Evolutionary conservation across 2,329 filamentous ascomycete genomes (phyloP), one percentile per base, ranked within the genome.

Genomic region (Beauveria rudraprayagi): DNA sequence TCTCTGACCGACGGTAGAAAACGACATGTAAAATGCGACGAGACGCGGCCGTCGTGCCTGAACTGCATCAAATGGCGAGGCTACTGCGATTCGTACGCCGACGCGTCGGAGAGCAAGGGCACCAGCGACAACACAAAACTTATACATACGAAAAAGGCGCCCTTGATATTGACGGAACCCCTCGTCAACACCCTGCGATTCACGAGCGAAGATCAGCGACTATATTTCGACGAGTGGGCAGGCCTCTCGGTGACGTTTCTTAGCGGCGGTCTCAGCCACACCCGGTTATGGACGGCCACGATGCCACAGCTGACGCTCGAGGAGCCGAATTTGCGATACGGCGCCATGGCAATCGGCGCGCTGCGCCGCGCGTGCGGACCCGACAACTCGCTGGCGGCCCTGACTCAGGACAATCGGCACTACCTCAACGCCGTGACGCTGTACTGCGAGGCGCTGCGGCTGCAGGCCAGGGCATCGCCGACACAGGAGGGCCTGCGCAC

Each of bases 1-100:
- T 2, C n/a, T 44, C 54, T 56, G 37, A 47, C 30, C 10, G 1
- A 7, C 17, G 28, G 48, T 53, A 76, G 73, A 57, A 76, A 75
- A 58, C 74, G 75, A 22, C 75, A 77, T 63, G 71, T 77, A 43
- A 77, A 77, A 65, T 77, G 75, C 60, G 75, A 77, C 54, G 75
- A 77, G 65, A 73, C 73, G 26, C 72, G 73, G 43, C 75, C 75
- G 19, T 70, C 73, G 5, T 77, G 75, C 62, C 68, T 73, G 40
- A 77, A 76, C 53, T 77, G 75, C 60, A 66, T 76, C 60, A 76
- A 74, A 65, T 77, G 74, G 70, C 68, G 70, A 55, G 75, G 75
- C n/a, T 71, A 73, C 57, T 76, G 75, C 53, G 71, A 74, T 30
- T 69, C 72, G 11, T 77, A 75, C 50, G 58, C 62, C 8, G 70